Evolutionary conservation across 495 filamentous ascomycete genomes (phyloP).

Genomic region (Lophiostoma macrostomum): DNA sequence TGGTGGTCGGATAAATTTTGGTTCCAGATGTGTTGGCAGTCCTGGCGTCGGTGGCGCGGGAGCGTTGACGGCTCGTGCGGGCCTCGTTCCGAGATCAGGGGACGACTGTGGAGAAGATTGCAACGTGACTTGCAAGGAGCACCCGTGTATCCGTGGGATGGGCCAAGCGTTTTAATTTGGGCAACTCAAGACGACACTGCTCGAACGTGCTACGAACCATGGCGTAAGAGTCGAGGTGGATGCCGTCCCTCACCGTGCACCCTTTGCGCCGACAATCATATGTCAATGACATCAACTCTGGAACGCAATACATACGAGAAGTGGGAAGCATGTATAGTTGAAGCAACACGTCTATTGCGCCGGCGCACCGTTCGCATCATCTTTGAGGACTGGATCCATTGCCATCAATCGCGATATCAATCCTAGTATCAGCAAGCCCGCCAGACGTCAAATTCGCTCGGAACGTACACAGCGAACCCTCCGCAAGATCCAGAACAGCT

Average conservation of each 20-base stretch:
- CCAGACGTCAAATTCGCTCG: slow-evolving; percentile 2
- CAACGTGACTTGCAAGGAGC: slow-evolving; percentile 19
- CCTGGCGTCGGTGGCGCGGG: slow-evolving; percentile 22
- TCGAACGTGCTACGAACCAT: neutral
- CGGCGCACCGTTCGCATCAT: slow-evolving; percentile 3
- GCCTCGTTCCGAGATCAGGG: slow-evolving; percentile 24
- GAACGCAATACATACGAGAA: neutral
- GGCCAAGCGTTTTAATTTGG: slow-evolving; percentile 22
- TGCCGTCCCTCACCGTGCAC: neutral
- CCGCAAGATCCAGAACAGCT: neutral
- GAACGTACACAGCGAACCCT: neutral
- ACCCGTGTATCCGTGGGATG: no score
- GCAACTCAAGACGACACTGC: slow-evolving; percentile 2
- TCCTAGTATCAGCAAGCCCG: neutral
- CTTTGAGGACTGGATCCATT: neutral
- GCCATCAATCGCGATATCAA: neutral
- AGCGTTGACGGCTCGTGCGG: slow-evolving; percentile 20
- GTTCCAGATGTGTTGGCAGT: slow-evolving; percentile 1
- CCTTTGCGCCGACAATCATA: slow-evolving; percentile 14
- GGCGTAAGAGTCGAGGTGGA: no score
- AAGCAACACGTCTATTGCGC: slow-evolving; percentile 5
- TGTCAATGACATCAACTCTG: neutral
- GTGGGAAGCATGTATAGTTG: neutral
- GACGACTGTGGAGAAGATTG: slow-evolving; percentile 7
- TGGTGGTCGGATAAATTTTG: slow-evolving; percentile 32